phyloP scores from a whole-genome alignment of 2,329 filamentous ascomycete species.

The Juglanconis oblonga region DNA sequence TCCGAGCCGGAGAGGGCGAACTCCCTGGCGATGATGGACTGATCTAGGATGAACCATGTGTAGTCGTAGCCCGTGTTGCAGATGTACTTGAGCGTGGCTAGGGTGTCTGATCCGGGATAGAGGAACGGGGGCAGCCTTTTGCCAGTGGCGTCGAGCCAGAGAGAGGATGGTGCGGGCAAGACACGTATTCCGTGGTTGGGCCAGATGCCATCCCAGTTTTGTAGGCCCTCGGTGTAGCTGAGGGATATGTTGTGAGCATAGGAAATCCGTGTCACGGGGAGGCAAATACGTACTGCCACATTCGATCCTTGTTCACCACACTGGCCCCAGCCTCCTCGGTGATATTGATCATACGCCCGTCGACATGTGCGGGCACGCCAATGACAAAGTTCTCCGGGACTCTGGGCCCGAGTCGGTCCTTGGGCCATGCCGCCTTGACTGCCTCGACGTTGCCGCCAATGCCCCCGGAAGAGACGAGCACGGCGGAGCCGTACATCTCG shows the following conservation, averaged over 20 bases:
- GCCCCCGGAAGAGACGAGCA: conserved; percentile 55
- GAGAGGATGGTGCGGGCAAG: conserved; percentile 57
- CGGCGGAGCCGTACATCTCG: conserved; percentile 49
- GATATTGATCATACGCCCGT: conserved; percentile 61
- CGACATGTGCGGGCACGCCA: conserved; percentile 62
- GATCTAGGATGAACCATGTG: conserved; percentile 60
- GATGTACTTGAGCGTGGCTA: conserved; percentile 57
- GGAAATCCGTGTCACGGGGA: too few species aligned
- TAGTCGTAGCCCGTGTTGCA: conserved; percentile 61
- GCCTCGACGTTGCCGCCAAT: conserved; percentile 61
- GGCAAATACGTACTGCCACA: conserved; percentile 50
- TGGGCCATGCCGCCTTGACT: conserved; percentile 56
- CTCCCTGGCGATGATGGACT: conserved; percentile 57
- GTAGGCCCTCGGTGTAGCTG: conserved; percentile 56
- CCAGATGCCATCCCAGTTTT: conserved; percentile 63
- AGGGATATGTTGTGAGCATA: too few species aligned
- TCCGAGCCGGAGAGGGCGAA: conserved; percentile 62
- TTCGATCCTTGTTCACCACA: conserved; percentile 59
- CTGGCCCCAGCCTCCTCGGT: conserved; percentile 49
- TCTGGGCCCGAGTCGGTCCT: conserved; percentile 53
- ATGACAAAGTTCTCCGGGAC: conserved; percentile 56
- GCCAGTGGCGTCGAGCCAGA: conserved; percentile 61
- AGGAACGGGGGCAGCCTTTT: conserved; percentile 55
- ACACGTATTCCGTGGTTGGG: conserved; percentile 59
- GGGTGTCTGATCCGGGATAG: conserved; percentile 56